phyloP scores from a whole-genome alignment of 2,329 filamentous ascomycete species.

The Colletotrichum eleusines region DNA sequence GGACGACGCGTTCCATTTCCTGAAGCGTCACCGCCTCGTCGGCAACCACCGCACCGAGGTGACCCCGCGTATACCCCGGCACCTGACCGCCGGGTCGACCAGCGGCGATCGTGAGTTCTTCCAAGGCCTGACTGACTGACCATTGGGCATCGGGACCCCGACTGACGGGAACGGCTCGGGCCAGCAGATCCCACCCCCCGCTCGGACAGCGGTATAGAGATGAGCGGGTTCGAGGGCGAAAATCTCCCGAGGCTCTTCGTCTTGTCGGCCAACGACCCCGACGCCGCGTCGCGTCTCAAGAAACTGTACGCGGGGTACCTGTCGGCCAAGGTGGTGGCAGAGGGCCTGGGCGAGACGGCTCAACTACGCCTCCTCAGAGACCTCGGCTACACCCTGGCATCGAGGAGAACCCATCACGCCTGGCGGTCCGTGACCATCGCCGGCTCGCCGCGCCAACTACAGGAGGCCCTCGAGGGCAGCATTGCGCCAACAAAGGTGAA shows the following conservation, averaged over 20 bases:
- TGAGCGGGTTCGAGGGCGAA: conserved; percentile 6
- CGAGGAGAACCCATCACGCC: conserved; percentile 24
- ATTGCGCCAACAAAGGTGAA: conserved; percentile 1
- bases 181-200: conserved; percentile 4
- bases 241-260: conserved; percentile 53
- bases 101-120: conserved; percentile 4
- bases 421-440: conserved; percentile 31
- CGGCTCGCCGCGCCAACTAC: conserved; percentile 1
- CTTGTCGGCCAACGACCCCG: conserved; percentile 57
- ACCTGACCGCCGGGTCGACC: not conserved
- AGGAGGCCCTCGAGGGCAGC: conserved; percentile 9
- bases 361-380: conserved; percentile 43
- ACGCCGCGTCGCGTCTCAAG: conserved; percentile 52
- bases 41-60: conserved; percentile 35
- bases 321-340: not conserved
- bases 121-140: accelerated
- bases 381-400: conserved; percentile 59
- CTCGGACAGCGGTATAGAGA: conserved; percentile 31
- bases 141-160: not conserved
- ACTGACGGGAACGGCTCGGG: not conserved
- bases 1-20: conserved; percentile 49
- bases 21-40: conserved; percentile 24
- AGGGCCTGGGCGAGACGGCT: conserved; percentile 12
- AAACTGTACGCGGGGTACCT: conserved; percentile 46
- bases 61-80: not conserved